Evolutionary conservation across 495 filamentous ascomycete genomes (phyloP), one percentile per base, ranked within the genome.

Genomic region (Viridothelium virens): DNA sequence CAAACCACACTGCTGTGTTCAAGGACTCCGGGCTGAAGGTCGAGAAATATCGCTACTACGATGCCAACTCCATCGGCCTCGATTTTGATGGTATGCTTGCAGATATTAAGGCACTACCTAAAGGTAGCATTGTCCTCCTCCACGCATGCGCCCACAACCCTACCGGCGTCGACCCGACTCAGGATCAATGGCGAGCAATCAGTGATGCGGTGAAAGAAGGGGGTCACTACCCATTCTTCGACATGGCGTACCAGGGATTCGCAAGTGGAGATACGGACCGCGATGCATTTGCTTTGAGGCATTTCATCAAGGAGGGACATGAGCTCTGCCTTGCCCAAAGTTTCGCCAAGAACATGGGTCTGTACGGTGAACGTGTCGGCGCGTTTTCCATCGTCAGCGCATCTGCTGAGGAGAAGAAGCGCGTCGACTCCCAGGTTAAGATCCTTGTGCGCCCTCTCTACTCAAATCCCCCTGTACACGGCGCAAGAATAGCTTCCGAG

Each of bases 311-410:
- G 77, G 81, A 98, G 79, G 94, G 93, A 73, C 93, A 96, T 82
- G 85, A 89, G 76, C 87, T 95, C 72, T 86, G 84, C 73, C 85
- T 98, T 68, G 87, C 90, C 72, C 94, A 98, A 82, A 92, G 89
- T 63, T 98, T 98, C 78, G 94, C 94, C 76, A 98, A 98, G 90
- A 98, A 98, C 85, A 98, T 98, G 94, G 94, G 94, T 79, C 89
- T 98, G 69, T 98, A 98, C 75, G 94, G 94, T 75, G 94, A 98
- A 84, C 93, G 94, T 80, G 91, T 96, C 63, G 94, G 94, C 73
- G 92, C 92, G 65, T 98, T 98, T 86, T 96, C 91, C 65, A 85
- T 97, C 65, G 87, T 96, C 69, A 89, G 89, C 76, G 89, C 85
- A 64, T 86, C 86, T 62, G 81, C 87, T 67, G 93, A 90, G 70